phyloP scores from a whole-genome alignment of 257 asterid genomes.

The Solanum sitiens region DNA sequence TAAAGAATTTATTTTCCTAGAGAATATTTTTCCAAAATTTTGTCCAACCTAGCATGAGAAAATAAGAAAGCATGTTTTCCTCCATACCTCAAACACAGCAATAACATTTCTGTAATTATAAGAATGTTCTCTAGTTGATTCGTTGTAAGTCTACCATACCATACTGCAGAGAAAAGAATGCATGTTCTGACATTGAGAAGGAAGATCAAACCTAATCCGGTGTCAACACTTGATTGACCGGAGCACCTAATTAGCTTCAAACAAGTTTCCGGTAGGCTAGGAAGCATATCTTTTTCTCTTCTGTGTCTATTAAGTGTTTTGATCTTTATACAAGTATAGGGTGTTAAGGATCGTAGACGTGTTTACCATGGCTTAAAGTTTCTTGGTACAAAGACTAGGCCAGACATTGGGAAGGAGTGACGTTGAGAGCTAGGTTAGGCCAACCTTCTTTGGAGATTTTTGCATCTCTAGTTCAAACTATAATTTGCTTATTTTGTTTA shows the following conservation, averaged over 20 bases:
- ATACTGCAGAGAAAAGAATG: background rate
- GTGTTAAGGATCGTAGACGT: background rate
- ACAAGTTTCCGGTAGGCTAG: background rate
- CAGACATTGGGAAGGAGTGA: background rate
- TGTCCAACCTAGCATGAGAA: too few species aligned
- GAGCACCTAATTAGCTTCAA: background rate
- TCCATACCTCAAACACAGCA: background rate
- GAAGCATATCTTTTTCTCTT: background rate
- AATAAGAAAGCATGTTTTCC: too few species aligned
- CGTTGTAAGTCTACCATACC: background rate
- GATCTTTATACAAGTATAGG: background rate
- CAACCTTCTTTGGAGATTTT: background rate
- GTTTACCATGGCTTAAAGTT: background rate
- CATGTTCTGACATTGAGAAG: background rate
- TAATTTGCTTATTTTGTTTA: background rate
- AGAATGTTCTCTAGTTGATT: background rate
- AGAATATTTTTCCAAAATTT: too few species aligned
- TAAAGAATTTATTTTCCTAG: too few species aligned
- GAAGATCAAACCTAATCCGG: background rate
- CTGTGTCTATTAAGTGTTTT: background rate
- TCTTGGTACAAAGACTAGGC: background rate
- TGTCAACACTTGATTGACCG: background rate
- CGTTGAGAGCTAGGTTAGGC: background rate
- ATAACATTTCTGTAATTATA: background rate
- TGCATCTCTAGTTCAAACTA: background rate